phyloP scores from a whole-genome alignment of 2,329 filamentous ascomycete genomes.

The Zasmidium cellare region DNA sequence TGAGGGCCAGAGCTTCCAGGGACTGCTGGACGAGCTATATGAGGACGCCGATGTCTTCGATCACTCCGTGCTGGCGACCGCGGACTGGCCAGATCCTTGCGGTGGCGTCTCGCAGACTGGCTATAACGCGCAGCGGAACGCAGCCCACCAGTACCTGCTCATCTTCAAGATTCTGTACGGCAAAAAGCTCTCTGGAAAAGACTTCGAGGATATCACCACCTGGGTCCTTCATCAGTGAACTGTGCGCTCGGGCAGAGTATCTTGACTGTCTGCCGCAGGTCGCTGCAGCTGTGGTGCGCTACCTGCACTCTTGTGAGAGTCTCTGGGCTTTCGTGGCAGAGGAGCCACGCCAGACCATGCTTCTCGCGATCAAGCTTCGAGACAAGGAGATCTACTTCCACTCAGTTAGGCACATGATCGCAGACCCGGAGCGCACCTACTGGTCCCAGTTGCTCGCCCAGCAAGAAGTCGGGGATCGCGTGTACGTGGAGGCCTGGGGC shows the following conservation, averaged over 20 bases:
- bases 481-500: too few relatives aligned
- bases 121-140: not conserved
- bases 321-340: not conserved
- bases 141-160: not conserved
- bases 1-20: not conserved
- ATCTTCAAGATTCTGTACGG: not conserved
- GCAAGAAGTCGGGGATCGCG: too few relatives aligned
- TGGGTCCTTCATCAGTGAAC: not conserved
- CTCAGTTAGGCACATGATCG: not conserved
- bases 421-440: not conserved
- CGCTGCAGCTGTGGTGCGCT: not conserved
- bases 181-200: not conserved
- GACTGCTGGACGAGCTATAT: not conserved
- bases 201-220: not conserved
- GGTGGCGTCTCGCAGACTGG: not conserved
- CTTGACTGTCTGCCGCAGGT: not conserved
- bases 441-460: too few relatives aligned
- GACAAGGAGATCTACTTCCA: not conserved
- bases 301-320: not conserved
- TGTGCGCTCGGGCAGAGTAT: not conserved
- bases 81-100: not conserved
- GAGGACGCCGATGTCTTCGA: not conserved
- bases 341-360: not conserved
- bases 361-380: not conserved
- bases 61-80: not conserved